phyloP scores from a whole-genome alignment of 352 stramenopile genomes.

The Stephanocyclus meneghinianus region DNA sequence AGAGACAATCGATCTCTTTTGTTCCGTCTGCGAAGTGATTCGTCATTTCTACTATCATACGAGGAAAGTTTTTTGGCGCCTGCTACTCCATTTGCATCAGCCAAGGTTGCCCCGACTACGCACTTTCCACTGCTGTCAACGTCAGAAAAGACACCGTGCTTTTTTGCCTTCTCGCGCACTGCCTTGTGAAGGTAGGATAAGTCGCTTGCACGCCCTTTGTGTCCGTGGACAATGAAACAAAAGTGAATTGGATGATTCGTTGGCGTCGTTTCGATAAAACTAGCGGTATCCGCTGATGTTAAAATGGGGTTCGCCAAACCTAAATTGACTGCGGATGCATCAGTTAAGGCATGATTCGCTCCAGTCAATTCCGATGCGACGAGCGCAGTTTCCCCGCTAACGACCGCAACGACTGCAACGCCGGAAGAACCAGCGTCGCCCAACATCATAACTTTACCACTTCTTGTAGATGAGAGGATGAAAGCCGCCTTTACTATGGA shows the following conservation, averaged over 20 bases:
- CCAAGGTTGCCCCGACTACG: conserved; percentile 10
- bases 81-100: background rate
- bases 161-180: conserved; percentile 29
- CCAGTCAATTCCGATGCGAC: background rate
- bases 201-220: conserved; percentile 59
- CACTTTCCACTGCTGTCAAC: conserved; percentile 24
- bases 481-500: background rate
- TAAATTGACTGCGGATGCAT: background rate
- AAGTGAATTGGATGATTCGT: conserved; percentile 58
- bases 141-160: conserved; percentile 15
- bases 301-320: background rate
- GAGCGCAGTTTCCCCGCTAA: background rate
- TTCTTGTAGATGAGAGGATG: background rate
- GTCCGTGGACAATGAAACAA: conserved; percentile 76
- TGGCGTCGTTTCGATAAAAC: background rate
- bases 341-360: background rate
- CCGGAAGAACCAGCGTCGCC: background rate
- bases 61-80: background rate
- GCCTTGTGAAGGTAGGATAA: conserved; percentile 44
- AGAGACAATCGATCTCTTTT: conserved; percentile 38
- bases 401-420: background rate
- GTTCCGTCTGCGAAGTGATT: conserved; percentile 14
- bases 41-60: background rate
- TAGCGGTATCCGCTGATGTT: background rate
- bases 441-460: background rate